Conservation (phyloP, 2,329 filamentous ascomycete genomes). For the Parastagonospora nodorum region DNA sequence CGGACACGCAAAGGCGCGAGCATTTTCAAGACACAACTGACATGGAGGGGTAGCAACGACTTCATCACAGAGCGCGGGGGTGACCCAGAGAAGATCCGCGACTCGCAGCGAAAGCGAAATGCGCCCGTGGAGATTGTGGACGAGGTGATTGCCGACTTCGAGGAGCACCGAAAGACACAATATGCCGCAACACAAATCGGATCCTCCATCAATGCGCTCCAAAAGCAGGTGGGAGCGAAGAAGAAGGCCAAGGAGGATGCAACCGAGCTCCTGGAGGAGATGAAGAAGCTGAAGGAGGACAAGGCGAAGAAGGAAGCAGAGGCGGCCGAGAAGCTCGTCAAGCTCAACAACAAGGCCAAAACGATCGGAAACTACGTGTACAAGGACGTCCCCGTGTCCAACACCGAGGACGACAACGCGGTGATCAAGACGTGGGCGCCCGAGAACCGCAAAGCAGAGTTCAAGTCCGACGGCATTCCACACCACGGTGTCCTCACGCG, state of each 20-base stretch:
- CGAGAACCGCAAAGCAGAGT: slow-evolving; percentile 72
- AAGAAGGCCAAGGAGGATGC: slow-evolving; percentile 93
- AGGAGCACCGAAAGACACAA: slow-evolving; percentile 80
- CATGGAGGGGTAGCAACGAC: slow-evolving; percentile 50
- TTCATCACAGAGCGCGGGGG: slow-evolving; percentile 79
- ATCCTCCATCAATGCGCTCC: slow-evolving; percentile 82
- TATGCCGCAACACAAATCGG: slow-evolving; percentile 81
- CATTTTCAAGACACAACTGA: slow-evolving; percentile 12
- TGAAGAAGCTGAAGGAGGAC: slow-evolving; percentile 76
- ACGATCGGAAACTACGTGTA: slow-evolving; percentile 92
- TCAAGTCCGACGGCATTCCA: slow-evolving; percentile 80
- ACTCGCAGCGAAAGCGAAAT: slow-evolving; percentile 83
- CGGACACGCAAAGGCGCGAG: neutral
- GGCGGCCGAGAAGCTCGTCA: slow-evolving; percentile 74
- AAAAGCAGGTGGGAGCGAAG: slow-evolving; percentile 88
- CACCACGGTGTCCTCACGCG: slow-evolving; percentile 93
- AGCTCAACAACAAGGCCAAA: slow-evolving; percentile 77
- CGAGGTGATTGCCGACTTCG: slow-evolving; percentile 84
- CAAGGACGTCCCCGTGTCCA: slow-evolving; percentile 79
- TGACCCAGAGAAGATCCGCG: slow-evolving; percentile 87
- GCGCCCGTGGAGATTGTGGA: slow-evolving; percentile 85
- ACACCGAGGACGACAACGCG: slow-evolving; percentile 87
- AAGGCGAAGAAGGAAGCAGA: slow-evolving; percentile 79
- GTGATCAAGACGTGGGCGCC: slow-evolving; percentile 80
- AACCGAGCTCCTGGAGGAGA: slow-evolving; percentile 76